Evolutionary conservation across 768 basidiomycete species (phyloP).

Genomic region (Suillus brevipes): DNA sequence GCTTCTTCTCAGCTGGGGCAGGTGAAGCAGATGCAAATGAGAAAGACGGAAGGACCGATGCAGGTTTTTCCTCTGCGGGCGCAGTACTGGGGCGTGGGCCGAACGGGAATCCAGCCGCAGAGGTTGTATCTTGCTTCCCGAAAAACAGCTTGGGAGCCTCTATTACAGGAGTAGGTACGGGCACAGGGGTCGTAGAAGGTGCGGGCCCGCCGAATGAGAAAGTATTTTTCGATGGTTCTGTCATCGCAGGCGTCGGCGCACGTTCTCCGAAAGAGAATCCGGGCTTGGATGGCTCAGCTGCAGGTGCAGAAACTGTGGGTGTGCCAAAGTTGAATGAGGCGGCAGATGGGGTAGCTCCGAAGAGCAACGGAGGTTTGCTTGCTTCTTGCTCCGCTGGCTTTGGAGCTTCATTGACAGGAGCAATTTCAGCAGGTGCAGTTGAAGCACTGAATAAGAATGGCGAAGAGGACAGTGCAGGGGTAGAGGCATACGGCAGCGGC

Average conservation of each 20-base stretch:
- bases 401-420: conserved; percentile 10
- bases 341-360: conserved; percentile 8
- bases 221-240: conserved; percentile 32
- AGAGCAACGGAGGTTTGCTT: conserved; percentile 3
- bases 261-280: conserved; percentile 32
- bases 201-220: conserved; percentile 35
- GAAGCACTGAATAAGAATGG: conserved; percentile 33
- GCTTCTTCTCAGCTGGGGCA: conserved; percentile 36
- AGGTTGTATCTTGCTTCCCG: conserved; percentile 26
- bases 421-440: conserved; percentile 23
- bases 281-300: neutral
- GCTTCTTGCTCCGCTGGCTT: conserved; percentile 12
- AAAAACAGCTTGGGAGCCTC: conserved; percentile 48
- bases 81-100: conserved; percentile 30
- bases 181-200: conserved; percentile 9
- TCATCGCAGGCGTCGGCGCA: conserved; percentile 13
- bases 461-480: conserved; percentile 10
- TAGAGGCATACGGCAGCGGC: neutral
- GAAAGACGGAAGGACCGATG: conserved; percentile 26
- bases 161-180: conserved; percentile 17
- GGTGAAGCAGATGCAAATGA: conserved; percentile 34
- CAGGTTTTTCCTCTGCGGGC: conserved; percentile 24
- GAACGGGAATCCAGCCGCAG: conserved; percentile 43
- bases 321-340: conserved; percentile 9
- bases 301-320: conserved; percentile 6